Evolutionary conservation across 176 grass and related monocot genomes (phyloP), one percentile per base, ranked within the genome.

Genomic region (Avena atlantica): DNA sequence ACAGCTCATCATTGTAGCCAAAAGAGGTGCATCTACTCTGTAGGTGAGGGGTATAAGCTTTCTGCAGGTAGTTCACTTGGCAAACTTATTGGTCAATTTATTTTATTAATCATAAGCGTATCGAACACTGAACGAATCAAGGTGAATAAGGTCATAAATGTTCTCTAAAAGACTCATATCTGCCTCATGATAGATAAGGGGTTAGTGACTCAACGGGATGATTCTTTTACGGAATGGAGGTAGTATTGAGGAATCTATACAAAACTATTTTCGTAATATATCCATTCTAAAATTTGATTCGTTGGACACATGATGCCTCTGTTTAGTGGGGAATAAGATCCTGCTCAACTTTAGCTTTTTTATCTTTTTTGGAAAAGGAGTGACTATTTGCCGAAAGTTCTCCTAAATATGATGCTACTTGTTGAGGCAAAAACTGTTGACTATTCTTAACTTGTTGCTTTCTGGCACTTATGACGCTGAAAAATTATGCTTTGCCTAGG

Each of bases 271-370:
- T 80, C 24, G 67, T 51, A 87, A 78, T 73, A 82, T 83, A 47
- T 20, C 40, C 14, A 10, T 61, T 15, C 5, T 31, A 36, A 45
- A 31, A 29, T 69, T 36, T 56, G 71, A 13, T 76, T 74, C n/a
- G 34, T 13, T 10, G 14, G 67, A 76, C 51, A 65, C n/a, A 79
- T 21, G 27, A 57, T 81, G 12, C 51, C 20, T 75, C 20, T 59
- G 15, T 59, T 65, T 74, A 87, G 81, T 84, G 76, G 85, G 71
- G 75, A 87, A 87, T 66, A 83, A 2, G 55, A 79, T 84, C 48
- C 63, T 57, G 34, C 15, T n/a, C 4, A 23, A 59, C 68, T 90
- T 52, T 80, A 70, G 59, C 23, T 67, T 62, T 78, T 15, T 20
- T 66, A 47, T 89, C 48, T 65, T 85, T 85, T 59, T 48, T 34